Evolutionary conservation across 2,329 filamentous ascomycete genomes (phyloP).

Genomic region (Aphanocladium album): DNA sequence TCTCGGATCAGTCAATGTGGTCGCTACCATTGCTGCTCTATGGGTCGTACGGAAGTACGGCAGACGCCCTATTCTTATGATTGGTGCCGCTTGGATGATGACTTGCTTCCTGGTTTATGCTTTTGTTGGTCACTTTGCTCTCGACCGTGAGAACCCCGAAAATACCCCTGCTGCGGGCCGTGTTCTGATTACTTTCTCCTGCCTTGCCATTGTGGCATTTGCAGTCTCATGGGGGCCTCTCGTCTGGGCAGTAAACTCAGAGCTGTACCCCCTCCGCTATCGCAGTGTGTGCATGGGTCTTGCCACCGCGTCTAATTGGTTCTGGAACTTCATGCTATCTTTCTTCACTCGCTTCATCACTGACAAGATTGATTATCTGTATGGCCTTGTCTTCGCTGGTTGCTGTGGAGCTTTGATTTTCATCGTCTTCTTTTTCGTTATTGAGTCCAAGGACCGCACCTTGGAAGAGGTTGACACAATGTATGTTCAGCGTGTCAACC

Average conservation of each 20-base stretch:
- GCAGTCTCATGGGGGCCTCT: conserved; percentile 68
- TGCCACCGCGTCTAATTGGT: conserved; percentile 55
- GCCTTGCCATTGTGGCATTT: conserved; percentile 62
- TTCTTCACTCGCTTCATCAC: conserved; percentile 67
- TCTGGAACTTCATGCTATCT: conserved; percentile 58
- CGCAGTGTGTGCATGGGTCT: conserved; percentile 50
- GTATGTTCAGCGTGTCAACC: conserved; percentile 54
- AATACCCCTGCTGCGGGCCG: conserved; percentile 47
- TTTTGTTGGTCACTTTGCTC: conserved; percentile 42
- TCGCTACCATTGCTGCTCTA: conserved; percentile 59
- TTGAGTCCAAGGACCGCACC: conserved; percentile 65
- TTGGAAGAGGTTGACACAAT: conserved; percentile 75
- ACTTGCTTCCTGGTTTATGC: conserved; percentile 46
- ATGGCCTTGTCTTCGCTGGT: conserved; percentile 66
- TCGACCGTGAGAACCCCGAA: conserved; percentile 37
- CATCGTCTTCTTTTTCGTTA: conserved; percentile 71
- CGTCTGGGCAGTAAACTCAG: conserved; percentile 60
- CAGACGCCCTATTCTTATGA: conserved; percentile 57
- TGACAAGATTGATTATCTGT: conserved; percentile 62
- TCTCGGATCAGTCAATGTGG: conserved; percentile 62
- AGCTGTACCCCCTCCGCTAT: conserved; percentile 58
- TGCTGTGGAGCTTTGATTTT: conserved; percentile 58
- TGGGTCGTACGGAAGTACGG: conserved; percentile 62
- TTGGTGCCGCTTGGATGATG: conserved; percentile 58
- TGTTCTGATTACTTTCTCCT: conserved; percentile 63